Evolutionary conservation across 257 asterid genomes (phyloP).

Genomic region (Leptodermis oblonga): DNA sequence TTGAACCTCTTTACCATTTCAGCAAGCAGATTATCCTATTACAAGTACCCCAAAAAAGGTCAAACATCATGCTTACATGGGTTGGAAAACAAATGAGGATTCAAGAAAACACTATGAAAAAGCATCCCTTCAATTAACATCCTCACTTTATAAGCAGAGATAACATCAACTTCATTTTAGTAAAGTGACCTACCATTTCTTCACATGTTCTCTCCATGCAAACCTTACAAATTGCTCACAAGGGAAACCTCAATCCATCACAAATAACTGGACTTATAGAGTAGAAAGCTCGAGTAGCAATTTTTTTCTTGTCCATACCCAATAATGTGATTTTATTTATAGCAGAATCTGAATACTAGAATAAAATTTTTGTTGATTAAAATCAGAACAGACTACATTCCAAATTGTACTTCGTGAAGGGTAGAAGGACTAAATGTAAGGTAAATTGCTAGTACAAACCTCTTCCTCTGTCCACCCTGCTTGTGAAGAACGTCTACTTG

Average conservation of each 20-base stretch:
- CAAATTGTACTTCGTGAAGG: background rate
- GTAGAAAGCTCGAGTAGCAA: background rate
- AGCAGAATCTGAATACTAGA: background rate
- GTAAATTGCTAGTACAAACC: conserved; percentile 34
- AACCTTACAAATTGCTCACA: background rate
- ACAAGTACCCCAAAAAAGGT: conserved; percentile 15
- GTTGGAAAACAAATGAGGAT: background rate
- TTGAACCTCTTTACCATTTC: conserved; percentile 52
- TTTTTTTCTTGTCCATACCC: background rate
- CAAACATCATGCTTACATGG: background rate
- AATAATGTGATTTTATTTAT: background rate
- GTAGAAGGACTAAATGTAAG: background rate
- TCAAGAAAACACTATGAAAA: background rate
- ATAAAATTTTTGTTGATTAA: background rate
- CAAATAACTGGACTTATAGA: background rate
- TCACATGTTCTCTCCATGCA: background rate
- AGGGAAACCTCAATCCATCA: background rate
- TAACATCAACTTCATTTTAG: background rate
- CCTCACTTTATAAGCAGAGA: background rate
- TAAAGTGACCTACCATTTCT: background rate
- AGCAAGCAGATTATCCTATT: conserved; percentile 58
- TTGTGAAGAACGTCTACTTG: conserved; percentile 66
- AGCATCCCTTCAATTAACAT: background rate
- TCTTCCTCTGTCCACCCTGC: conserved; percentile 93
- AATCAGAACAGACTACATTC: background rate